Evolutionary conservation across 148 eudicot genomes (phyloP), one percentile per base, ranked within the genome.

Genomic region (Dianthus caryophyllus): DNA sequence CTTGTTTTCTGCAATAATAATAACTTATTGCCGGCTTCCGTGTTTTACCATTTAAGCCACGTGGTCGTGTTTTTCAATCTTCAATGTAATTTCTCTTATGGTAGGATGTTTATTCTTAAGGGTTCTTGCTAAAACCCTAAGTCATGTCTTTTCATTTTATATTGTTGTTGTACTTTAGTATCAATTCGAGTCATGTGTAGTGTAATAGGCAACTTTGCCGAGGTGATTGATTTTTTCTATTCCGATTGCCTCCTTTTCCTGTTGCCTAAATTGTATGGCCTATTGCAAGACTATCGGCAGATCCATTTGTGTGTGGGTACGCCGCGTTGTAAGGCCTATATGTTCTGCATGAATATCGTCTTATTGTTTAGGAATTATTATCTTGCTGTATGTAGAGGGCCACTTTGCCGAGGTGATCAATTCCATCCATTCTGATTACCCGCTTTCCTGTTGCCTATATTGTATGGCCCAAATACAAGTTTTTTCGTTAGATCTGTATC

Each of bases 241-340:
- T 20, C 57, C 56, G 64, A 64, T 75, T 36, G 20, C 69, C 74
- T 51, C 44, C 73, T 69, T n/a, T 75, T 64, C 73, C 61, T 57
- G 41, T 12, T 52, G 57, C 57, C 30, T 21, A 21, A 18, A 52
- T 22, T 52, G 29, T 21, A 24, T 24, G 30, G 57, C 29, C 57
- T 21, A 9, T 21, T 51, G 4, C 39, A 50, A 41, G 48, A 31
- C 29, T 41, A 20, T 41, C 14, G 2, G 54, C 22, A 29, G n/a
- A 17, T 64, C 14, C 14, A 25, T 21, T 14, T n/a, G 24, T 25
- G 4, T 15, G 16, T 44, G 20, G 67, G 2, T 56, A 33, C 2
- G 14, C 64, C 33, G 24, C 61, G 36, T 56, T 56, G 1, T 29
- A 9, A 30, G 61, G 61, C 61, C 61, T 56, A 31, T n/a, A 59